A percentile compares a stretch with the other conserved stretches of the same genome.
phyloP scores from a whole-genome alignment of 169 alveolate genomes.

The Eimeria mitis region DNA sequence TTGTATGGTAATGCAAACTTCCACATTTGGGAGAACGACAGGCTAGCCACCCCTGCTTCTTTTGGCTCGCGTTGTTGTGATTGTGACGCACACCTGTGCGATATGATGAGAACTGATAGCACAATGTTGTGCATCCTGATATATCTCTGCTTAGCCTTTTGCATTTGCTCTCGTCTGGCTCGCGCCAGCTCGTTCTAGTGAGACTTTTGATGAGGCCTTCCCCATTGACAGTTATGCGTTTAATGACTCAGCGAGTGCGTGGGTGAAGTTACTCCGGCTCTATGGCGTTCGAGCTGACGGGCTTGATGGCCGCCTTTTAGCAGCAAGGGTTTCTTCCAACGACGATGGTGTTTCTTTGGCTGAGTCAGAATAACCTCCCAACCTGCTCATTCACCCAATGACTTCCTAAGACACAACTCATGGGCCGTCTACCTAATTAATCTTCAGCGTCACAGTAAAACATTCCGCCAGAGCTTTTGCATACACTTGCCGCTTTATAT shows the following conservation, averaged over 20 bases:
- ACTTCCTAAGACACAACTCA: neutral
- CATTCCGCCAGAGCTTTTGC: neutral
- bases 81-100: neutral
- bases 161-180: neutral
- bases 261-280: slow-evolving; percentile 55
- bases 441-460: neutral
- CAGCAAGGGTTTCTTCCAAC: slow-evolving; percentile 43
- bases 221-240: neutral
- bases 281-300: slow-evolving; percentile 65
- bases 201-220: neutral
- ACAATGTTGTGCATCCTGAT: neutral
- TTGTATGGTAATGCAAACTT: slow-evolving; percentile 65
- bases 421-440: neutral
- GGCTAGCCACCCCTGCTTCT: neutral
- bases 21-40: slow-evolving; percentile 8
- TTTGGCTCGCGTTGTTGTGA: slow-evolving; percentile 14
- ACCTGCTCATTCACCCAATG: neutral
- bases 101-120: neutral
- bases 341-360: slow-evolving; percentile 64
- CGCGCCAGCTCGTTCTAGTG: neutral
- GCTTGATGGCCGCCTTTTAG: slow-evolving; percentile 61
- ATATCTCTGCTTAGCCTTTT: neutral
- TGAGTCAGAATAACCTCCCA: slow-evolving; percentile 19
- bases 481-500: neutral
- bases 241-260: slow-evolving; percentile 46